Base-by-base conservation (phyloP, 805 yeast species). In the Saccharomycopsis selenospora region DNA sequence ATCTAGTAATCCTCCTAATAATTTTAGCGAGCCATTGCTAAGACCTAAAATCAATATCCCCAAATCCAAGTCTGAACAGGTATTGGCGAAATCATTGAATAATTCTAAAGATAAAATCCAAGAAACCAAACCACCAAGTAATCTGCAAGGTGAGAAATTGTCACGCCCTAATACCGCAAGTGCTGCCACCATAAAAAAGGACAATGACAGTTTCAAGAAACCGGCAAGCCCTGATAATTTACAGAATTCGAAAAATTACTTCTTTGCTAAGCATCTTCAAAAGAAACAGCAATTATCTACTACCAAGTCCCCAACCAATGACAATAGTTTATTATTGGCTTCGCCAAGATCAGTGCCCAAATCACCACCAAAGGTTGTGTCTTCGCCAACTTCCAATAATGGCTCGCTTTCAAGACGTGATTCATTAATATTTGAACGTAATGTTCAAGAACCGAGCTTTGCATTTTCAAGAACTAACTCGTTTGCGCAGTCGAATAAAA, bases 361-460 rank as follows among this genome's bases (percentile, higher is more conserved):
- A 14, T 33, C 38, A 7, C 38, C 38, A 5, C n/a, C 38, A 4
- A 33, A 14, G 38, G 38, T 17, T 6, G 38, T 33, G 38, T 33
- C 38, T 10, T 33, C 38, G 18, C 46, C 38, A 17, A n/a, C 22
- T 3, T 28, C 29, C 13, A 14, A 4, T 22, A 22, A 38, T 25
- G 4, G 25, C 8, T 33, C 38, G 6, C 4, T 33, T 33, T 17
- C 41, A 11, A 25, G 43, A 3, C 40, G 48, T 10, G 36, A 41
- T n/a, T 47, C 49, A 14, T 36, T 51, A 25, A 51, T 51, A 22
- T 51, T 51, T 38, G 54, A 51, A 40, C 33, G 54, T 29, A 51
- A 49, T 26, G 54, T 51, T 10, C 54, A 51, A 28, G 54, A 51
- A 42, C 54, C 54, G 11, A 43, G 28, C 38, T 13, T 30, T 4